Evolutionary conservation across 352 stramenopile genomes (phyloP).

Genomic region (Blastocystis sp.): DNA sequence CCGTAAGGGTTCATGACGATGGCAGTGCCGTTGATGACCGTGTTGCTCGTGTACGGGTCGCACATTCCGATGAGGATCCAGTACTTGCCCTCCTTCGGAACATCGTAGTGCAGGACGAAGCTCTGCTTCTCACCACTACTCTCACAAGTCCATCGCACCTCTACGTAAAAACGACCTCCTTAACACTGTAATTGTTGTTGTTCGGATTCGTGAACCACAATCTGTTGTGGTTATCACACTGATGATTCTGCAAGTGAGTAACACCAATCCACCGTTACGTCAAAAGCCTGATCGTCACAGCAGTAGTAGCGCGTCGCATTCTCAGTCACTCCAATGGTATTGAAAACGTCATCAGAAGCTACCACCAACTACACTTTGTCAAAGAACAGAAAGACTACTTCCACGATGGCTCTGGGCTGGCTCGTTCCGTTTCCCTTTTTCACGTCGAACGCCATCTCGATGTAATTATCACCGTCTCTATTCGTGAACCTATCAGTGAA

Average conservation of each 20-base stretch:
- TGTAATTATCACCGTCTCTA: slow-evolving; percentile 52
- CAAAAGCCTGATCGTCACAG: slow-evolving; percentile 52
- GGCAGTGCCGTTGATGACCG: background rate
- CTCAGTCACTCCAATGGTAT: slow-evolving; percentile 40
- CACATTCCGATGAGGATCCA: slow-evolving; percentile 47
- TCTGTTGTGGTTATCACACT: slow-evolving; percentile 37
- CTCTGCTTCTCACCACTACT: slow-evolving; percentile 32
- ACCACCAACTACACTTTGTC: slow-evolving; percentile 25
- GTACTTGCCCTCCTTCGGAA: slow-evolving; percentile 55
- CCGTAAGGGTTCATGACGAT: slow-evolving; percentile 55
- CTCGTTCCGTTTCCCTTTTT: background rate
- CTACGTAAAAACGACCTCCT: slow-evolving; percentile 9
- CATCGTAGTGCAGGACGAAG: slow-evolving; percentile 27
- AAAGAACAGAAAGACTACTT: background rate
- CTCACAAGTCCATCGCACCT: background rate
- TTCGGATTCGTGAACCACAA: background rate
- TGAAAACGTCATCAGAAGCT: slow-evolving; percentile 36
- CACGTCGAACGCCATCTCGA: slow-evolving; percentile 10
- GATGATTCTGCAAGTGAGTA: background rate
- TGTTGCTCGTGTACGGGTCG: slow-evolving; percentile 31
- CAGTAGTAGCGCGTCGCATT: slow-evolving; percentile 12
- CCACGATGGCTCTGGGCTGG: background rate
- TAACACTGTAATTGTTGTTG: background rate
- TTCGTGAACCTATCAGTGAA: background rate
- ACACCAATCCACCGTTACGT: background rate